Evolutionary conservation across 805 yeast species (phyloP).

Genomic region (Nakazawaea ishiwadae): DNA sequence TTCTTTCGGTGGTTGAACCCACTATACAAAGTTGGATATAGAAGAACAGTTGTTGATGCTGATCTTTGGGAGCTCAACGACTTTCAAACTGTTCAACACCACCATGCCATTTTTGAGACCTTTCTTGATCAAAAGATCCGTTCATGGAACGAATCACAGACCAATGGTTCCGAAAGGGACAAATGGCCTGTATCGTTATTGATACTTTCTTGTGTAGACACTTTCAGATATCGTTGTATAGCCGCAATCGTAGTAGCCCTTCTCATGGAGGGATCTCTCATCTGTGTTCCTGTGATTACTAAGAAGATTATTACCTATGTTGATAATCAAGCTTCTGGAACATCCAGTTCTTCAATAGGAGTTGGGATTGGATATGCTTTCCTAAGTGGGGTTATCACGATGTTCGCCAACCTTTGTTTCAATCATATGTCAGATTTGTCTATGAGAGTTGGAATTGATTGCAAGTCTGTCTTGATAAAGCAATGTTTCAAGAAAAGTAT

Average conservation of each 20-base stretch:
- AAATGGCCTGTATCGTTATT: too few relatives aligned
- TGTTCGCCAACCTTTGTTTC: not conserved
- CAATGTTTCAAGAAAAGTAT: too few relatives aligned
- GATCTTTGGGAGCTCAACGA: slow-evolving; percentile 43
- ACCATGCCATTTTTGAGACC: not conserved
- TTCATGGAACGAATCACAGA: slow-evolving; percentile 10
- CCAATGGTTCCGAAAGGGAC: too few relatives aligned
- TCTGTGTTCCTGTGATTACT: too few relatives aligned
- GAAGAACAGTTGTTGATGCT: slow-evolving; percentile 52
- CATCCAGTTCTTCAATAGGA: too few relatives aligned
- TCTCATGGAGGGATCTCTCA: too few relatives aligned
- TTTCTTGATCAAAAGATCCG: not conserved
- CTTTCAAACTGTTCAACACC: slow-evolving; percentile 23
- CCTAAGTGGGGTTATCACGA: not conserved
- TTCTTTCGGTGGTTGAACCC: slow-evolving; percentile 62
- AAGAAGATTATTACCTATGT: too few relatives aligned
- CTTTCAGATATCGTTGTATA: too few relatives aligned
- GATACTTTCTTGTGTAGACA: too few relatives aligned
- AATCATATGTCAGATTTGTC: not conserved
- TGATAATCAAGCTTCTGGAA: too few relatives aligned
- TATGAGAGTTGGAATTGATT: not conserved
- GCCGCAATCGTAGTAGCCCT: too few relatives aligned
- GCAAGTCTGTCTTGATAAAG: not conserved
- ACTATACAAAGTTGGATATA: slow-evolving; percentile 52
- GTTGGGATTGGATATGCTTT: not conserved